Conservation (phyloP, 1,139 yeast species). For the Meyerozyma athensensis region DNA sequence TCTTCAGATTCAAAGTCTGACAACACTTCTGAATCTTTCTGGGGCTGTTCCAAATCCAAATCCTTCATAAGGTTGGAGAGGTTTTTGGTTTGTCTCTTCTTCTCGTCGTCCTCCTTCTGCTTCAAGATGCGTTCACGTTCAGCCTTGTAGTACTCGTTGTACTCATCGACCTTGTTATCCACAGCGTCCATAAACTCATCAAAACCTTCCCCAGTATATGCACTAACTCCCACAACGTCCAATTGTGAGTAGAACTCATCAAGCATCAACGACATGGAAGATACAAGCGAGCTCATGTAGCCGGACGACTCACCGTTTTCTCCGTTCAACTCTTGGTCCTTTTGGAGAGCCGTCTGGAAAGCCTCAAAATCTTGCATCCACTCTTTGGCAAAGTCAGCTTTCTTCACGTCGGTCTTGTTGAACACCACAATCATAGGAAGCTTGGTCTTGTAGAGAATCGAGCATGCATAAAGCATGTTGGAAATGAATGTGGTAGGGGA, state of each 20-base stretch:
- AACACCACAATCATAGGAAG: constrained; percentile 96
- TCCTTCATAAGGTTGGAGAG: constrained; percentile 76
- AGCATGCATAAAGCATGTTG: constrained; percentile 97
- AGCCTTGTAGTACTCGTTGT: constrained; percentile 72
- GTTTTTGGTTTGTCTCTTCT: constrained; percentile 65
- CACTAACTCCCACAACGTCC: constrained; percentile 87
- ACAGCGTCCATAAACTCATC: constrained; percentile 84
- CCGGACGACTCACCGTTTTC: constrained; percentile 77
- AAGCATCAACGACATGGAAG: constrained; percentile 91
- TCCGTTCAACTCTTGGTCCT: constrained; percentile 58
- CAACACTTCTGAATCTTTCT: constrained; percentile 56
- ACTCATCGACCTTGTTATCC: constrained; percentile 84
- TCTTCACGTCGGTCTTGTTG: constrained; percentile 87
- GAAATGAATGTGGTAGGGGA: constrained; percentile 97
- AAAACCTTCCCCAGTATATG: constrained; percentile 91
- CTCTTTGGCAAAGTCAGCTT: constrained; percentile 82
- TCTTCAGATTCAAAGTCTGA: constrained; percentile 50
- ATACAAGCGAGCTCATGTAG: constrained; percentile 89
- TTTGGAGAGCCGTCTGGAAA: constrained; percentile 73
- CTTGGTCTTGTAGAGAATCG: constrained; percentile 91
- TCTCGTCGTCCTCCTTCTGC: constrained; percentile 73
- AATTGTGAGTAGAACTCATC: constrained; percentile 94
- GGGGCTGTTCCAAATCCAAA: constrained; percentile 50
- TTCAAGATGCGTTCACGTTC: constrained; percentile 81
- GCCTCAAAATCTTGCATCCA: constrained; percentile 98